Base-by-base conservation (phyloP, 2,329 filamentous ascomycete genomes). In the Pestalotiopsis sp. region DNA sequence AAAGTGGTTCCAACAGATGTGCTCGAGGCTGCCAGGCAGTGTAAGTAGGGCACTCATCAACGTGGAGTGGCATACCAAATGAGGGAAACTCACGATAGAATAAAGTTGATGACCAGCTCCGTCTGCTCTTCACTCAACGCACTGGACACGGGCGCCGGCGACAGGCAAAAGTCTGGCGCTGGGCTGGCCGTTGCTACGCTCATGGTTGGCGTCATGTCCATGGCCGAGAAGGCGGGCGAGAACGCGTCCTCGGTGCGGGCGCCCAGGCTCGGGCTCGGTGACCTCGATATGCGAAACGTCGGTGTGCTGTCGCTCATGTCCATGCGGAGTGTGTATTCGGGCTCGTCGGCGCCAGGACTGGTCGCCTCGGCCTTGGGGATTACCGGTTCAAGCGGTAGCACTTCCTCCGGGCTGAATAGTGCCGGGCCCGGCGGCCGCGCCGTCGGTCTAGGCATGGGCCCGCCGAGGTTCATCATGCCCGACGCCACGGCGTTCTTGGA, bases 31-130 rank as follows among this genome's bases (percentile, higher is more conserved):
- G 39, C 31, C 20, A 69, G 14, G 7, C 13, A 17, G 25, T 49
- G 38, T 5, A 31, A 45, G 59, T 36, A 59, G 6, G 12, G 27
- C 13, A 14, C 2, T 52, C 23, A 4, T 25, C 20, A 49, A 14
- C 6, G 20, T 12, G 52, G n/a, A 64, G n/a, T 20, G 4, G 11
- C 3, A 3, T 5, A 45, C 12, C 20, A 36, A 64, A 56, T 20
- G 23, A n/a, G 20, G 3, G 11, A 25, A 7, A 66, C 84, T 72
- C 79, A 87, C 85, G 83, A 82, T 25, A 88, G 78, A 68, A 88
- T 86, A 66, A 88, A 86, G 76, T 88, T 87, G 71, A 88, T 81
- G 20, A 80, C 84, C 58, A 79, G 77, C 57, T 84, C 81, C 39
- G 83, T 84, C 72, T 87, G 80, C 3, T 77, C 76, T 1, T 59